Evolutionary conservation across 1,284 basidiomycete species (phyloP).

Genomic region (Ustilago lituana): DNA sequence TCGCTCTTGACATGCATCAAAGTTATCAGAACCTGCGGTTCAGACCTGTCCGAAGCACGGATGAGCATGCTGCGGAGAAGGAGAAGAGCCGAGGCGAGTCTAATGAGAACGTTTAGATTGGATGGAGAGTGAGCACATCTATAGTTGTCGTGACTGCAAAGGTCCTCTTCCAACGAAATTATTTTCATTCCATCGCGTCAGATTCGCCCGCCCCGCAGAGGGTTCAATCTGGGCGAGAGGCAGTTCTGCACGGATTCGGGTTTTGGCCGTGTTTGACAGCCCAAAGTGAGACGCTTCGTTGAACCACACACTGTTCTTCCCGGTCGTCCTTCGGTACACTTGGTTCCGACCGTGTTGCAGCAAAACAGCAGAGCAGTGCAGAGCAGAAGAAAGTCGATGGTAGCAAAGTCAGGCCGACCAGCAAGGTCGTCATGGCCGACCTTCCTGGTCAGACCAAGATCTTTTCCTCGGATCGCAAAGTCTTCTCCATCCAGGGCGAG

Average conservation of each 20-base stretch:
- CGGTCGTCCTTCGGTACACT: too few relatives aligned
- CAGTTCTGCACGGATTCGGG: too few relatives aligned
- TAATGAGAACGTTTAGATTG: slow-evolving; percentile 13
- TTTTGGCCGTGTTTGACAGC: slow-evolving; percentile 35
- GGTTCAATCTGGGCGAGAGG: not conserved
- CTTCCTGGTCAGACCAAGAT: slow-evolving; percentile 24
- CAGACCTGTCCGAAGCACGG: too few relatives aligned
- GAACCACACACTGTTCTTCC: not conserved
- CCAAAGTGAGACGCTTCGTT: not conserved
- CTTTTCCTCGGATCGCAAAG: not conserved
- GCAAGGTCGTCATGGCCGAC: slow-evolving; percentile 39
- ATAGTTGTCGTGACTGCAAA: slow-evolving; percentile 17
- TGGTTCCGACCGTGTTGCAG: too few relatives aligned
- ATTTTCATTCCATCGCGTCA: slow-evolving; percentile 9
- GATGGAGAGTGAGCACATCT: slow-evolving; percentile 2
- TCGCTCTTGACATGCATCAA: slow-evolving; percentile 2
- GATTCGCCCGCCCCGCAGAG: slow-evolving; percentile 3
- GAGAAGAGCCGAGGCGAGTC: not conserved
- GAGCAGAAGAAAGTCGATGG: slow-evolving; percentile 2
- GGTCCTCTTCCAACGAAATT: slow-evolving; percentile 13
- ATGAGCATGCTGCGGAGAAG: too few relatives aligned
- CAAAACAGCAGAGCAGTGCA: too few relatives aligned
- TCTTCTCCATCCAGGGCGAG: not conserved
- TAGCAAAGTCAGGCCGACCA: slow-evolving; percentile 18
- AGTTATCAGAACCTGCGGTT: slow-evolving; percentile 2